These are phyloP conservation scores for Geranium brycei DNA, from an alignment of 345 rosid species.

Conservation along the genomic window DNA sequence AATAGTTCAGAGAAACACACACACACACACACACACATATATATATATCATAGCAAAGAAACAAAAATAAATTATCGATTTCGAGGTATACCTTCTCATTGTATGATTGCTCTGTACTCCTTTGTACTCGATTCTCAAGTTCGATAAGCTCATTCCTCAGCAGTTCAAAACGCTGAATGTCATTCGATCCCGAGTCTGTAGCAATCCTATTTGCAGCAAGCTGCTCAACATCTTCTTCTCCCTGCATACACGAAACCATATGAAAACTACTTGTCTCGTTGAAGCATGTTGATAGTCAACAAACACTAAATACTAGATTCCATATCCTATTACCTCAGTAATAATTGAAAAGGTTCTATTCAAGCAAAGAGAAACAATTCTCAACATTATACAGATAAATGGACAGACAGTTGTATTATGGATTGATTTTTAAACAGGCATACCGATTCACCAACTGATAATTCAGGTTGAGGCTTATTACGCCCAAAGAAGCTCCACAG, in stretches of 20 bases:
- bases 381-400: background rate
- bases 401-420: background rate
- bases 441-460: constrained; percentile 25
- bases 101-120: constrained; percentile 51
- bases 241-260: constrained; percentile 31
- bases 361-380: too few relatives aligned
- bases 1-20: background rate
- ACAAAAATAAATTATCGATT: background rate
- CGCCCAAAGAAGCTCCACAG: constrained; percentile 41
- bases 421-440: constrained; percentile 8
- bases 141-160: constrained; percentile 80
- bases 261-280: constrained; percentile 5
- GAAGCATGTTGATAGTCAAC: constrained; percentile 4
- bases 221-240: constrained; percentile 25
- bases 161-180: constrained; percentile 63
- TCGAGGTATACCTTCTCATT: constrained; percentile 42
- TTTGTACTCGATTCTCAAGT: constrained; percentile 83
- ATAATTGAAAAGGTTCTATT: too few relatives aligned
- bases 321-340: background rate
- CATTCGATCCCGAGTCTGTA: constrained; percentile 35
- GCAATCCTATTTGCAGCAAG: constrained; percentile 1
- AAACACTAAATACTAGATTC: background rate
- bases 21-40: background rate
- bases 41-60: too few relatives aligned
- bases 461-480: constrained; percentile 29